Base-by-base conservation (phyloP, 805 yeast species). In the Starmerella sirachaensis region DNA sequence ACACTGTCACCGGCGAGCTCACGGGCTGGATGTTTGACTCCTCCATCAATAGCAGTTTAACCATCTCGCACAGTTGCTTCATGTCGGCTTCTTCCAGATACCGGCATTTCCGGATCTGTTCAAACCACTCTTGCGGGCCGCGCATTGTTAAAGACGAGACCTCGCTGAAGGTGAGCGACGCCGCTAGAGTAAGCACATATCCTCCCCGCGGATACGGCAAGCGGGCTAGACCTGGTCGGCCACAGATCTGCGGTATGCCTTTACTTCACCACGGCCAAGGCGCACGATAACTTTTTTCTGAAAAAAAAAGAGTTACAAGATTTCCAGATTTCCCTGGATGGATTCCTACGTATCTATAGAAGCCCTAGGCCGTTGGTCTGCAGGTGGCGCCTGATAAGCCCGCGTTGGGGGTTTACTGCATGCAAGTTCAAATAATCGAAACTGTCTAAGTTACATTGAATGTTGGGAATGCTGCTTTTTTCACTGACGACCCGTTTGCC, bases 121-220 rank as follows among this genome's bases (percentile, higher is more conserved):
- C 97, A 46, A 88, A 71, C 98, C 98, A 91, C 54, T 76, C 82
- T 53, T 91, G 95, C 18, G 97, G 97, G 30, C 94, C 94, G 12
- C 52, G 35, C 51, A 46, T 48, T 18, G 30, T 24, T 29, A 32
- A 27, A 32, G 29, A 24, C n/a, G n/a, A n/a, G n/a, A n/a, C 24
- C 24, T 22, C 11, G 24, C 8, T 12, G 8, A 9, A 22, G 12
- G 8, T 12, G 24, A 12, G 12, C 24, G 24, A 8, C 24, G 24
- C 8, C 24, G 12, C 11, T 22, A 22, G 8, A 12, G 24, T 8
- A 8, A 22, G 12, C 24, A 22, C 8, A n/a, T n/a, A n/a, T n/a
- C n/a, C n/a, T n/a, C n/a, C n/a, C n/a, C n/a, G n/a, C n/a, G n/a
- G n/a, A n/a, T n/a, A 32, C 35, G 35, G 9, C 35, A 32, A 12